Evolutionary conservation across 208 protist species (phyloP).

Genomic region (Porcisia deanei): DNA sequence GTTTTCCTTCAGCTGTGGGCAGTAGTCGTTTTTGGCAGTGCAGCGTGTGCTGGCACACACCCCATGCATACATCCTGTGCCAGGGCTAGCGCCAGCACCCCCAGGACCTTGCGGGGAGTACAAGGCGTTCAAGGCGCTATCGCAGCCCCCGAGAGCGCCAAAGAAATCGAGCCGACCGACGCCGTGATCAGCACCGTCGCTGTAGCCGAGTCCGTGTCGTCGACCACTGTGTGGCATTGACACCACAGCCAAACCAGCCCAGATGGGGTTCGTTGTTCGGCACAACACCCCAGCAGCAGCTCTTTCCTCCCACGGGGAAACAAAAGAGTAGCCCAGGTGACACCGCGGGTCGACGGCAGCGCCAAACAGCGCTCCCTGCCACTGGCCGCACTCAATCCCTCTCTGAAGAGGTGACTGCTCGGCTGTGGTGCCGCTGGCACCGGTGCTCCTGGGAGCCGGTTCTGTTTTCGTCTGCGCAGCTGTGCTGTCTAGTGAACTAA

Average conservation of each 20-base stretch:
- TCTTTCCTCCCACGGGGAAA: not conserved
- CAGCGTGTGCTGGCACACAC: not conserved
- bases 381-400: conserved; percentile 10
- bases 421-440: not conserved
- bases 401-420: conserved; percentile 9
- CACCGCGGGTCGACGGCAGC: conserved; percentile 14
- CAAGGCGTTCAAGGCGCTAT: not conserved
- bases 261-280: conserved; percentile 11
- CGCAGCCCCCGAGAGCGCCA: not conserved
- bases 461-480: not conserved
- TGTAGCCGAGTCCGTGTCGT: conserved; percentile 27
- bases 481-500: conserved; percentile 5
- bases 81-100: not conserved
- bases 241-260: conserved; percentile 25
- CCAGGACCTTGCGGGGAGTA: not conserved
- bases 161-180: not conserved
- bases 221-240: conserved; percentile 6
- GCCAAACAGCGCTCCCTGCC: conserved; percentile 15
- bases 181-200: not conserved
- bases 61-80: not conserved
- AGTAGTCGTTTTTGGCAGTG: not conserved
- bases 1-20: conserved; percentile 43
- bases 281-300: conserved; percentile 14
- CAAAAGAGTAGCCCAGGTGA: conserved; percentile 24
- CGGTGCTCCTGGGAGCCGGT: not conserved